phyloP scores from a whole-genome alignment of 805 yeast genomes.

The Monosporozyma servazzii region DNA sequence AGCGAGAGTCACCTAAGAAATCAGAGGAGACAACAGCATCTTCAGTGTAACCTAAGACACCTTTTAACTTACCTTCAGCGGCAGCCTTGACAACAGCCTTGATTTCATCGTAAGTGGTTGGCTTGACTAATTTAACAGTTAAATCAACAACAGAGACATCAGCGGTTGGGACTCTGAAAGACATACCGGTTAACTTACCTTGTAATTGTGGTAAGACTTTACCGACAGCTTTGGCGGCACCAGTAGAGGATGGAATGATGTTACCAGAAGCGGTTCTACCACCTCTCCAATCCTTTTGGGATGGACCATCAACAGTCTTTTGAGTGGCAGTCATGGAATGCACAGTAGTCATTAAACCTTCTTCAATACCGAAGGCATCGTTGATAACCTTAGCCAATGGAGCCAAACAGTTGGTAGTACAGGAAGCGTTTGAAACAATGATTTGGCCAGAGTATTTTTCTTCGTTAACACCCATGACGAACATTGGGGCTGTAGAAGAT shows the following conservation, averaged over 20 bases:
- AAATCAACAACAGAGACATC: constrained; percentile 66
- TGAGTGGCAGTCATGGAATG: constrained; percentile 66
- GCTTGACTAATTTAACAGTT: constrained; percentile 51
- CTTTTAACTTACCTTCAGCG: constrained; percentile 50
- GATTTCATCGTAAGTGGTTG: constrained; percentile 55
- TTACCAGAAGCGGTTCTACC: constrained; percentile 69
- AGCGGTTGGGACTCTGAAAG: constrained; percentile 65
- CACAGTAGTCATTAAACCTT: constrained; percentile 67
- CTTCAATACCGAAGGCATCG: constrained; percentile 58
- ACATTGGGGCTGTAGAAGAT: constrained; percentile 63
- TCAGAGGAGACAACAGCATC: constrained; percentile 63
- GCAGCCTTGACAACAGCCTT: constrained; percentile 50
- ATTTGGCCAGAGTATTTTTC: constrained; percentile 47
- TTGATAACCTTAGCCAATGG: constrained; percentile 62
- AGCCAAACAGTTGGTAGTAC: constrained; percentile 68
- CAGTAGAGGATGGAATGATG: constrained; percentile 67
- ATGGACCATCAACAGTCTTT: constrained; percentile 68
- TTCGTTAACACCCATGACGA: constrained; percentile 61
- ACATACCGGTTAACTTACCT: constrained; percentile 67
- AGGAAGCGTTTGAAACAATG: constrained; percentile 61
- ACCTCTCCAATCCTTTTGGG: constrained; percentile 75
- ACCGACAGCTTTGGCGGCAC: constrained; percentile 73
- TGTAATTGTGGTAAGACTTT: constrained; percentile 61
- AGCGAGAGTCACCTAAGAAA: constrained; percentile 52
- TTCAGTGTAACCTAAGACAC: constrained; percentile 59